These are phyloP conservation scores for Arxiozyma slooffiae DNA, from an alignment of 1,139 yeast species.

Conservation along the genomic window DNA sequence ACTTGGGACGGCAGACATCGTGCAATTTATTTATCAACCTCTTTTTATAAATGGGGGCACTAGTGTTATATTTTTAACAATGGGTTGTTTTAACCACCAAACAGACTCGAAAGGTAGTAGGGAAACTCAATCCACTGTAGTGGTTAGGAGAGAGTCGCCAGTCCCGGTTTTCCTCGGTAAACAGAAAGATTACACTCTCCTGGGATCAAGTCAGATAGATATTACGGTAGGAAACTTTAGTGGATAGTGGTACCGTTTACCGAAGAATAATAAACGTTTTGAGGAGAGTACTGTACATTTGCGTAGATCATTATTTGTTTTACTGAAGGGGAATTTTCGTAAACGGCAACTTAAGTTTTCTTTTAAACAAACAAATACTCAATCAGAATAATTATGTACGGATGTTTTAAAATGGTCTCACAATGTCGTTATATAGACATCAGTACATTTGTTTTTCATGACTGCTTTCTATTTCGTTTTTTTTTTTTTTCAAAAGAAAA, in stretches of 20 bases:
- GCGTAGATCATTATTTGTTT: neutral
- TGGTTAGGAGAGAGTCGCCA: neutral
- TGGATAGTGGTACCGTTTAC: neutral
- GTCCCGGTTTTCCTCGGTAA: neutral
- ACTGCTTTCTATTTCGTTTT: no score
- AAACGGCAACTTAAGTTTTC: neutral
- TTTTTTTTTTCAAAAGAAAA: no score
- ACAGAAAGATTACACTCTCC: neutral
- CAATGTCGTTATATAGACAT: neutral
- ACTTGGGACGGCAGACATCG: conserved; percentile 51
- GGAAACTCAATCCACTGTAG: neutral
- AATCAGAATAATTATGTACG: neutral
- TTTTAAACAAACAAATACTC: neutral
- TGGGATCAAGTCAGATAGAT: neutral
- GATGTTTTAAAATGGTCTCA: neutral
- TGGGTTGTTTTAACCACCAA: neutral
- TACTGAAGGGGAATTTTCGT: neutral
- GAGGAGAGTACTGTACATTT: neutral
- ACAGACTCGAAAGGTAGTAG: neutral
- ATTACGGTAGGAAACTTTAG: neutral
- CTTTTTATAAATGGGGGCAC: neutral
- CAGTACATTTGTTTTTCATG: neutral
- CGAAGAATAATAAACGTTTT: no score
- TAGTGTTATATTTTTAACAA: neutral
- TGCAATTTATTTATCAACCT: conserved; percentile 14